Evolutionary conservation across 495 filamentous ascomycete genomes (phyloP), one percentile per base, ranked within the genome.

Genomic region (Xylaria cubensis): DNA sequence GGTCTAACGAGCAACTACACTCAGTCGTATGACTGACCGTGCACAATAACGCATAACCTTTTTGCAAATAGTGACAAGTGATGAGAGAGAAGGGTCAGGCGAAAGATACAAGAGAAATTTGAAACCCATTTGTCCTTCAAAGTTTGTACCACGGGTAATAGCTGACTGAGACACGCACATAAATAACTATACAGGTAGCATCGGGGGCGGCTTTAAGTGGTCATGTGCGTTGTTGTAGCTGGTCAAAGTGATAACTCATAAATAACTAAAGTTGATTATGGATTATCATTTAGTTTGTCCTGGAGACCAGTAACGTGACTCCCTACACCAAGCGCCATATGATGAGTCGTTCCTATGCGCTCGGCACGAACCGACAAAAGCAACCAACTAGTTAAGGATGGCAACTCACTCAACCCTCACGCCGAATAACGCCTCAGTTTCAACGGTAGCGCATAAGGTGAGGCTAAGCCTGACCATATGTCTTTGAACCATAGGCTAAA

Each of bases 301-400:
- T 64, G 4, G 19, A 5, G 7, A 50, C 42, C 9, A 36, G 42
- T 0, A 64, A 48, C 62, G 62, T 64, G 24, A 24, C 6, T 24
- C 26, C 24, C 21, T 53, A 13, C 21, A 5, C n/a, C 10, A 51
- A 51, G 48, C n/a, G 48, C 50, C 21, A 56, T 17, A 61, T 61
- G 58, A 61, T 39, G 12, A 39, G 58, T 61, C 58, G 32, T 21
- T 39, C 6, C 10, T 32, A 15, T 19, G 55, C 34, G 17, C 58
- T 39, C 58, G 58, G 58, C 26, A 61, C 58, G 58, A 39, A 4
- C 34, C 58, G 58, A 61, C 58, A 56, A 56, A 55, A 56, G 53
- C 53, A 56, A 56, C 4, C 12, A 56, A 56, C 5, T 32, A 56
- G 29, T 6, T 32, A 56, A 29, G 53, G 26, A 56, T 32, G 26